phyloP scores from a whole-genome alignment of 352 stramenopile species.

The Globisporangium lucens region DNA sequence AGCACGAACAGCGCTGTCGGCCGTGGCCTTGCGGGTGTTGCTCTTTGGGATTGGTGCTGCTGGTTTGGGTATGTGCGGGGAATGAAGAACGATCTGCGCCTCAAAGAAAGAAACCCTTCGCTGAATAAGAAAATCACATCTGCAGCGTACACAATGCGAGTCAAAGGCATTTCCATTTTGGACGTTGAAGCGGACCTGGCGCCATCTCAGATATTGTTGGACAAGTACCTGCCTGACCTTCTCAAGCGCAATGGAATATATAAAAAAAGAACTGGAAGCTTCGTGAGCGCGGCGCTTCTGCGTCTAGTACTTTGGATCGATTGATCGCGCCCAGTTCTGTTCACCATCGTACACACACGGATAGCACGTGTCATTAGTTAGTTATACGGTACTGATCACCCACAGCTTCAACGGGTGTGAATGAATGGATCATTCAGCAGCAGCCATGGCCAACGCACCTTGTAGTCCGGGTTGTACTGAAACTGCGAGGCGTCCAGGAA shows the following conservation, averaged over 20 bases:
- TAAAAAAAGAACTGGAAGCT: constrained; percentile 3
- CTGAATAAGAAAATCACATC: not conserved
- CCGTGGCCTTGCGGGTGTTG: not conserved
- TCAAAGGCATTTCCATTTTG: constrained; percentile 9
- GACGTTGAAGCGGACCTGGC: not conserved
- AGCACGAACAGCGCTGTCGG: not conserved
- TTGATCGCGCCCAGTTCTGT: constrained; percentile 74
- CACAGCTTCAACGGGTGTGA: not conserved
- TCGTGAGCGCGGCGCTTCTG: not conserved
- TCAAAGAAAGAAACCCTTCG: not conserved
- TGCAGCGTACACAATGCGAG: not conserved
- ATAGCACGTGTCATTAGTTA: not conserved
- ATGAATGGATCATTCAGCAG: not conserved
- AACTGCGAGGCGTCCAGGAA: constrained; percentile 76
- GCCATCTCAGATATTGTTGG: not conserved
- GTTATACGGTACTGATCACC: not conserved
- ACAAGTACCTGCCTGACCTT: not conserved
- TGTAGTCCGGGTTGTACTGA: constrained; percentile 84
- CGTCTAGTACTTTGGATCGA: constrained; percentile 72
- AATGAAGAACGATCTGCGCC: not conserved
- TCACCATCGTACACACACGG: not conserved
- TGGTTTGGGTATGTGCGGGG: not conserved
- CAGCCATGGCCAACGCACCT: constrained; percentile 32
- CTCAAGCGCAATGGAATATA: constrained; percentile 1
- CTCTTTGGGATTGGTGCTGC: not conserved